Percentiles rank a stretch among this genome's conserved stretches.
These are phyloP conservation scores for Polytrichum commune DNA, from an alignment of 225 moss, liverwort and hornwort genomes.

Conservation along the genomic window DNA sequence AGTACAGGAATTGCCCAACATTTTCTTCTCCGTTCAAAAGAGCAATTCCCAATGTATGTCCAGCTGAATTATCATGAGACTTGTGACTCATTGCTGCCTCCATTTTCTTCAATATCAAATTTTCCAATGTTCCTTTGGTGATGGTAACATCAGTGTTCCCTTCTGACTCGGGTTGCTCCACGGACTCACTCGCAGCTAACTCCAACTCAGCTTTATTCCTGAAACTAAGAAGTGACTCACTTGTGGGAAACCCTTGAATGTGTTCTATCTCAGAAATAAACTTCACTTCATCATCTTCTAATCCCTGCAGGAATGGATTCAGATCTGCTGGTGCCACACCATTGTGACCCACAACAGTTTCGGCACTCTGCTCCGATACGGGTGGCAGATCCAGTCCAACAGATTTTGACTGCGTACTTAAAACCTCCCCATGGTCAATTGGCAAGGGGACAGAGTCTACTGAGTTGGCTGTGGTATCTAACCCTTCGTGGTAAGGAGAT, in stretches of 20 bases:
- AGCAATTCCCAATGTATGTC: slow-evolving; percentile 66
- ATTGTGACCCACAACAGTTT: slow-evolving; percentile 15
- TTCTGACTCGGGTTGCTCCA: slow-evolving; percentile 38
- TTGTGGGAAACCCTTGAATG: slow-evolving; percentile 58
- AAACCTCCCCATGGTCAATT: slow-evolving; percentile 15
- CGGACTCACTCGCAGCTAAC: slow-evolving; percentile 36
- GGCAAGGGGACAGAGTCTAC: slow-evolving; percentile 6
- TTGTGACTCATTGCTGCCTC: slow-evolving; percentile 60
- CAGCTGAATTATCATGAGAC: slow-evolving; percentile 43
- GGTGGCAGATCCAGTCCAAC: slow-evolving; percentile 12
- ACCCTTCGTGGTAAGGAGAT: slow-evolving; percentile 31
- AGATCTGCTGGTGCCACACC: slow-evolving; percentile 7
- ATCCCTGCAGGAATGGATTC: slow-evolving; percentile 46
- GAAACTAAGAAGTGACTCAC: slow-evolving; percentile 45
- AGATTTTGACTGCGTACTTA: slow-evolving; percentile 19
- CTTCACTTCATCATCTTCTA: slow-evolving; percentile 45
- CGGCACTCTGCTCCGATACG: slow-evolving; percentile 31
- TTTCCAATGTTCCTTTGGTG: slow-evolving; percentile 56
- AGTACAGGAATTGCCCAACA: slow-evolving; percentile 92
- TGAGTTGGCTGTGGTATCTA: slow-evolving; percentile 9
- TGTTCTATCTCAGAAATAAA: slow-evolving; percentile 41
- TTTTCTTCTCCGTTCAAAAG: slow-evolving; percentile 93
- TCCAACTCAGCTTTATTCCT: slow-evolving; percentile 47
- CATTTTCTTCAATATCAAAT: slow-evolving; percentile 72
- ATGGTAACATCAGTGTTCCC: slow-evolving; percentile 22